A percentile compares a stretch with the other conserved stretches of the same genome.
These are phyloP conservation scores for Cynara cardunculus DNA, from an alignment of 129 eudicot genomes.

Conservation along the genomic window DNA sequence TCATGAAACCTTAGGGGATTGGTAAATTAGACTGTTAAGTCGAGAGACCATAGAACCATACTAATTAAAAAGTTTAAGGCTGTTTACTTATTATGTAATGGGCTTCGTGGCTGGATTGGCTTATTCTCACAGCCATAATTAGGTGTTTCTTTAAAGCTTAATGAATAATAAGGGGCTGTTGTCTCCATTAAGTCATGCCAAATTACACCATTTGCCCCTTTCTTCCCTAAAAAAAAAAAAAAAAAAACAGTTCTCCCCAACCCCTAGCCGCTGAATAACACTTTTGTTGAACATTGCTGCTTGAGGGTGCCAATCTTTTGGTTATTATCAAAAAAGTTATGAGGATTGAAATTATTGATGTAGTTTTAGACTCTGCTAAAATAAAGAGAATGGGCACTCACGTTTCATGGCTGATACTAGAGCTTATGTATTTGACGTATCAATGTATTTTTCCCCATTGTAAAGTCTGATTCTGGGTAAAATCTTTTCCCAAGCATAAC, in stretches of 20 bases:
- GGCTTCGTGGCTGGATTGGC: neutral
- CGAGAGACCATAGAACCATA: neutral
- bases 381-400: neutral
- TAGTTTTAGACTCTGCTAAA: neutral
- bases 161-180: neutral
- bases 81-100: neutral
- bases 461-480: neutral
- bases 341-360: neutral
- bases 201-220: neutral
- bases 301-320: neutral
- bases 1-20: neutral
- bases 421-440: neutral
- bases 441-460: neutral
- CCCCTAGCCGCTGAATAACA: neutral
- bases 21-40: neutral
- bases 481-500: neutral
- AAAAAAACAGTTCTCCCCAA: neutral
- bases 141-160: neutral
- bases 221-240: too few species aligned
- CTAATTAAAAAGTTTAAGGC: neutral
- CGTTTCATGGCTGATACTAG: neutral
- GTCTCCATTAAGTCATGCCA: neutral
- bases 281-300: neutral
- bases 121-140: neutral
- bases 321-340: neutral